These are phyloP conservation scores for Tanacetum coccineum DNA, from an alignment of 129 eudicot genomes.

Conservation along the genomic window DNA sequence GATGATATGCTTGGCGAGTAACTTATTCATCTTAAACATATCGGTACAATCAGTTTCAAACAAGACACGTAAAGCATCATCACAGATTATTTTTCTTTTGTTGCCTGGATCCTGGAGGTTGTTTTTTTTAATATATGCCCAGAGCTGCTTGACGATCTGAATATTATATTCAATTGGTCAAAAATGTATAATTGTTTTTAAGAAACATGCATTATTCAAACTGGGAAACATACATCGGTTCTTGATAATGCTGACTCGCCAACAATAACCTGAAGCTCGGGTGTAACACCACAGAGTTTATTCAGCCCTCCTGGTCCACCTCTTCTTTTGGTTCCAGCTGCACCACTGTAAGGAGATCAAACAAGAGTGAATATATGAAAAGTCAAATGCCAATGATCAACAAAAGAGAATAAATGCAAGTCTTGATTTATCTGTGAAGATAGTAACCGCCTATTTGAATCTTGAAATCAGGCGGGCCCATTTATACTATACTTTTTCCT, in stretches of 20 bases:
- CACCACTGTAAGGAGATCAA: conserved; percentile 41
- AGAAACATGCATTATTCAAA: background rate
- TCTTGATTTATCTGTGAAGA: background rate
- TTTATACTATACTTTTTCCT: background rate
- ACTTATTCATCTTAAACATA: conserved; percentile 95
- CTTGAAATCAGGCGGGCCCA: background rate
- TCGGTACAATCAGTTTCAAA: conserved; percentile 86
- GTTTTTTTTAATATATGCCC: conserved; percentile 90
- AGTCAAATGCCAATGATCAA: background rate
- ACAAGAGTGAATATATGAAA: conserved; percentile 1
- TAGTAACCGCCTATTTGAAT: background rate
- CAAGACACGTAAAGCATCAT: conserved; percentile 82
- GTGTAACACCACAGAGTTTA: conserved; percentile 86
- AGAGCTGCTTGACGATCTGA: conserved; percentile 93
- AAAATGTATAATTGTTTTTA: no score
- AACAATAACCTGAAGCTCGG: conserved; percentile 77
- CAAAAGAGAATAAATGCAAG: background rate
- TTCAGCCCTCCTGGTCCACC: conserved; percentile 93
- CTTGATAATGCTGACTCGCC: conserved; percentile 83
- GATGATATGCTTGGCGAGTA: conserved; percentile 83
- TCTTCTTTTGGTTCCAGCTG: conserved; percentile 62
- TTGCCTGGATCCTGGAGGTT: conserved; percentile 94
- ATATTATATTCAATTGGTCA: background rate
- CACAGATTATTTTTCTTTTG: conserved; percentile 91
- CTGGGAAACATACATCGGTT: conserved; percentile 59